Evolutionary conservation across 495 filamentous ascomycete species (phyloP).

Genomic region (Mytilinidion resinicola): DNA sequence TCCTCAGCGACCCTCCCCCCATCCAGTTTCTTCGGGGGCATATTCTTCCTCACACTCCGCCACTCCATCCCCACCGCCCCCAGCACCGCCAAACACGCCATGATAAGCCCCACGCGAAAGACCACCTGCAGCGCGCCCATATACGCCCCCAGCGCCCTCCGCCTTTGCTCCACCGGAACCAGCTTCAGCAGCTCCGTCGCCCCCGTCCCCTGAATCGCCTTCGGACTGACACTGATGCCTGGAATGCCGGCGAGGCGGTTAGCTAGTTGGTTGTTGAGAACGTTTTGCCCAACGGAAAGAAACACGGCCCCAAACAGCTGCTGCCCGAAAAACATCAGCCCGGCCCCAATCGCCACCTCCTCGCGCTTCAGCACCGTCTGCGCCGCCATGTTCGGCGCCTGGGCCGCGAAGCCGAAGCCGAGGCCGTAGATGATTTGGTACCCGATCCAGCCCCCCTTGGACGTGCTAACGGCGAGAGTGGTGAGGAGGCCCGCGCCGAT

Average conservation of each 20-base stretch:
- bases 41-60: constrained; percentile 5
- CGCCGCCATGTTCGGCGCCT: neutral
- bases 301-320: neutral
- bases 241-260: neutral
- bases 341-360: neutral
- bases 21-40: too few relatives aligned
- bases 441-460: neutral
- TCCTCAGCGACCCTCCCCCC: too few relatives aligned
- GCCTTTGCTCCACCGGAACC: constrained; percentile 7
- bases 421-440: neutral
- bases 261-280: neutral
- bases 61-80: constrained; percentile 16
- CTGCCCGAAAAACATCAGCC: neutral
- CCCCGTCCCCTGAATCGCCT: constrained; percentile 7
- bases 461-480: constrained; percentile 2
- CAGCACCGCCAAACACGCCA: constrained; percentile 11
- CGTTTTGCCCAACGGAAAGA: neutral
- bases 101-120: constrained; percentile 8
- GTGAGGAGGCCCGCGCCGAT: constrained; percentile 13
- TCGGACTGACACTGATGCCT: neutral
- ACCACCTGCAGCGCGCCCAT: constrained; percentile 4
- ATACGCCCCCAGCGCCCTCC: constrained; percentile 12
- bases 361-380: neutral
- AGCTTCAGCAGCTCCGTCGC: constrained; percentile 14
- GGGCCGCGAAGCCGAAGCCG: neutral